Conservation (phyloP, 495 filamentous ascomycete species). For the Xylaria grammica region DNA sequence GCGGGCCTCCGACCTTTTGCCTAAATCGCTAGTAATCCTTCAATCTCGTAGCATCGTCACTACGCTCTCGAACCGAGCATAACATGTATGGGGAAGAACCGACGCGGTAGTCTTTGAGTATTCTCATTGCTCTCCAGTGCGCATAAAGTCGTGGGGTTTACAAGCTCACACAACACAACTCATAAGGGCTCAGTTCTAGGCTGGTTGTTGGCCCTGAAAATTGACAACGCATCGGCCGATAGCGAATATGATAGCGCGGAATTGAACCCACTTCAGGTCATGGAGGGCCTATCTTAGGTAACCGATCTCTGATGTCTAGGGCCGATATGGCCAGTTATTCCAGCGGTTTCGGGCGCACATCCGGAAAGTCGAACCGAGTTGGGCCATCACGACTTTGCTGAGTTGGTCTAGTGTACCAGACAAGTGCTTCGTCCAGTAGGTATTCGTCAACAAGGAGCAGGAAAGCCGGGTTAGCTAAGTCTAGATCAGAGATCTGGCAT, state of each 20-base stretch:
- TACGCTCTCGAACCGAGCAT: background rate
- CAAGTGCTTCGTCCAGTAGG: background rate
- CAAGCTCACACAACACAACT: background rate
- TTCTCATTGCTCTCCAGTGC: background rate
- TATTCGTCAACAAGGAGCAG: background rate
- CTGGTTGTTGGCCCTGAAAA: background rate
- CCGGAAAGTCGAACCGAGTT: background rate
- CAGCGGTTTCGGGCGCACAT: background rate
- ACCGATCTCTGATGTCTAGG: background rate
- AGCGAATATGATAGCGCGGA: background rate
- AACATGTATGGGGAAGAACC: background rate
- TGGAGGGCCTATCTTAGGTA: background rate
- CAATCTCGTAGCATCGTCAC: background rate
- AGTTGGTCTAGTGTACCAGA: background rate
- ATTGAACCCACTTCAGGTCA: background rate
- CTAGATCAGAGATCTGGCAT: slow-evolving; percentile 25
- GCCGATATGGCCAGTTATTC: background rate
- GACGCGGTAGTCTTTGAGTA: background rate
- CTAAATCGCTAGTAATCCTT: slow-evolving; percentile 17
- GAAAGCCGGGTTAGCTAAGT: slow-evolving; percentile 5
- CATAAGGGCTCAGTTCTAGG: background rate
- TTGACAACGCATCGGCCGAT: background rate
- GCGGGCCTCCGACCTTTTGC: slow-evolving; percentile 6
- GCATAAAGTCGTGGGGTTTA: background rate
- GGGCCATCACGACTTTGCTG: background rate